These are phyloP conservation scores for Mycena maculata DNA, from an alignment of 768 basidiomycete species.

Conservation along the genomic window DNA sequence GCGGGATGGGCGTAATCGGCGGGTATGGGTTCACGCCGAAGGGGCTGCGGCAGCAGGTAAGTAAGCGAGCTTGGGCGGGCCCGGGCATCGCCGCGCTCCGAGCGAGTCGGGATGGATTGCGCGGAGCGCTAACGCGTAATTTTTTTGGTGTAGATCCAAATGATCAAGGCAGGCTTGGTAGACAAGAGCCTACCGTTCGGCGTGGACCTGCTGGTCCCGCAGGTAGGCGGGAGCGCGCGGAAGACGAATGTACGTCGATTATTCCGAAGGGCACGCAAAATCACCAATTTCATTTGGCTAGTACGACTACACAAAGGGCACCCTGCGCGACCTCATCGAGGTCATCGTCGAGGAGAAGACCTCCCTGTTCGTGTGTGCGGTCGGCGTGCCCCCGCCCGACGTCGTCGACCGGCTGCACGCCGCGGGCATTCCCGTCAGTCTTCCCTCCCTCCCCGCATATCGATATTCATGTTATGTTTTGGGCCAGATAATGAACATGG, in stretches of 20 bases:
- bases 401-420: conserved; percentile 85
- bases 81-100: background rate
- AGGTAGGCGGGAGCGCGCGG: conserved; percentile 86
- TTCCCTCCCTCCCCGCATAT: background rate
- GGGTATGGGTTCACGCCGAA: conserved; percentile 90
- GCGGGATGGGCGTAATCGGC: conserved; percentile 90
- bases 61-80: too few species aligned
- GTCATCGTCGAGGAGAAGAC: conserved; percentile 95
- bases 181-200: conserved; percentile 88
- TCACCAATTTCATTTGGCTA: background rate
- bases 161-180: conserved; percentile 77
- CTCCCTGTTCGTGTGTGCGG: conserved; percentile 89
- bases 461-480: background rate
- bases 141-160: conserved; percentile 71
- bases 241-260: conserved; percentile 81
- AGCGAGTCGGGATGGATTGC: background rate
- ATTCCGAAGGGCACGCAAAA: background rate
- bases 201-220: conserved; percentile 90
- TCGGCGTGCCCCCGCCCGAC: conserved; percentile 86
- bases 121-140: conserved; percentile 24
- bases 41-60: conserved; percentile 80
- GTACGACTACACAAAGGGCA: conserved; percentile 92
- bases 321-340: conserved; percentile 84
- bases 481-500: conserved; percentile 67
- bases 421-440: conserved; percentile 72